Conservation (phyloP, 1,139 yeast genomes). For the Candida dubliniensis region DNA sequence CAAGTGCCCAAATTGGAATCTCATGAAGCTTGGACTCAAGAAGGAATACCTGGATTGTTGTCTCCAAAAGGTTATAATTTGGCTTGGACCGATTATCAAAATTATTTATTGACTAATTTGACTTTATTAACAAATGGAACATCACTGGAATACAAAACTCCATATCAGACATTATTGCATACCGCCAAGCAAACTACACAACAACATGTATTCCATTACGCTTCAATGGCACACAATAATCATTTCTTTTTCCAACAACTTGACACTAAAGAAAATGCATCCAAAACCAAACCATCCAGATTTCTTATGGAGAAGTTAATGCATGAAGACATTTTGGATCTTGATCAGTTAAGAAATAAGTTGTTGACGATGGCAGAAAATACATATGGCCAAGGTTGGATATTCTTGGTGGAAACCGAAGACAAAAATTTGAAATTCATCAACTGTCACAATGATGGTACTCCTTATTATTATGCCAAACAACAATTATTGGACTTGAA, state of each 20-base stretch:
- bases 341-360: constrained; percentile 56
- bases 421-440: constrained; percentile 65
- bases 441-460: constrained; percentile 79
- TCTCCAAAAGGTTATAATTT: constrained; percentile 64
- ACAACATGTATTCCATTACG: constrained; percentile 77
- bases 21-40: constrained; percentile 22
- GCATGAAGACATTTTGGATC: constrained; percentile 35
- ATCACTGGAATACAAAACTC: constrained; percentile 72
- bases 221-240: constrained; percentile 91
- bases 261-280: constrained; percentile 31
- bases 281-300: constrained; percentile 48
- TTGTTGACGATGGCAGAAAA: constrained; percentile 57
- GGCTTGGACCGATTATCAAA: constrained; percentile 85
- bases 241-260: constrained; percentile 83
- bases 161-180: constrained; percentile 73
- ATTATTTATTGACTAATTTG: constrained; percentile 62
- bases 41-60: constrained; percentile 73
- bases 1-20: constrained; percentile 60
- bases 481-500: constrained; percentile 77
- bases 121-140: constrained; percentile 79
- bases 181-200: constrained; percentile 70
- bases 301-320: constrained; percentile 44
- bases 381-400: constrained; percentile 78
- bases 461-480: constrained; percentile 81
- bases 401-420: constrained; percentile 75